These are phyloP conservation scores for Apium graveolens DNA, from an alignment of 129 eudicot species.

Conservation along the genomic window DNA sequence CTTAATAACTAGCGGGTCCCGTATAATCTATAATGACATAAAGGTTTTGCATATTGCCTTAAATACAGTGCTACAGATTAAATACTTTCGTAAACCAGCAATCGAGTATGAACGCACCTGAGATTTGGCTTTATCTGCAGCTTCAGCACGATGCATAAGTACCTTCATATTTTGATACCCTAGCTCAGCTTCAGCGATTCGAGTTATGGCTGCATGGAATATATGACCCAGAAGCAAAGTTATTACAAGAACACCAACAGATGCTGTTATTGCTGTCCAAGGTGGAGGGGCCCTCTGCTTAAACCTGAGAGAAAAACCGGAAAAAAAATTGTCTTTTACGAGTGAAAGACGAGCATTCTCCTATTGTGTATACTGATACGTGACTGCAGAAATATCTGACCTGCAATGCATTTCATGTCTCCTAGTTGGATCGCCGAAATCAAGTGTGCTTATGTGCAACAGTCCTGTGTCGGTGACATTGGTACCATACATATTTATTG, in stretches of 20 bases:
- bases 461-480: constrained; percentile 53
- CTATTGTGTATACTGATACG: neutral
- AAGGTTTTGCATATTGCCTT: neutral
- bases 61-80: neutral
- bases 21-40: neutral
- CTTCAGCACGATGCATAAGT: constrained; percentile 80
- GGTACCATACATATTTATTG: constrained; percentile 72
- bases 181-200: constrained; percentile 47
- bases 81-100: neutral
- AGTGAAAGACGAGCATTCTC: neutral
- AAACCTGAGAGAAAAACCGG: constrained; percentile 39
- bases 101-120: constrained; percentile 40
- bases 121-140: constrained; percentile 88
- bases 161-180: constrained; percentile 55
- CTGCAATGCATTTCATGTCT: constrained; percentile 98
- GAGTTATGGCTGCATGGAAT: constrained; percentile 57
- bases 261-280: constrained; percentile 54
- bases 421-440: constrained; percentile 88
- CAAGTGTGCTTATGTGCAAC: constrained; percentile 52
- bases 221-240: constrained; percentile 61
- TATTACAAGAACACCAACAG: constrained; percentile 47
- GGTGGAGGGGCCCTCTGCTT: constrained; percentile 61
- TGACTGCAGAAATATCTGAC: constrained; percentile 21
- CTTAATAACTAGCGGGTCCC: neutral
- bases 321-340: neutral